phyloP scores from a whole-genome alignment of 345 rosid species.

The Erysimum cheiranthoides region DNA sequence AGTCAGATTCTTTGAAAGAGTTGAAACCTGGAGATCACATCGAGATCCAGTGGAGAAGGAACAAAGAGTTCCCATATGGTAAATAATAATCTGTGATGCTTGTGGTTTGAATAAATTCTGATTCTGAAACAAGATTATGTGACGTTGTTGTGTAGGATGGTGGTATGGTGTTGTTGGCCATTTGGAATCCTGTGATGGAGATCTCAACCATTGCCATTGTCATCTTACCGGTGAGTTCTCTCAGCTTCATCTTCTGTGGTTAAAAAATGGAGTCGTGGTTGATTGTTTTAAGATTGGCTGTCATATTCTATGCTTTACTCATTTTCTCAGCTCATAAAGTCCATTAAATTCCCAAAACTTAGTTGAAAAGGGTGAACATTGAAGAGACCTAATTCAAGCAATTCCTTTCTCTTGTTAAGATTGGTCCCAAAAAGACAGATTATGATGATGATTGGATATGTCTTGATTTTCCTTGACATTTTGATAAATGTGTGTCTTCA shows the following conservation, averaged over 20 bases:
- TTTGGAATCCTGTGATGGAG: conserved; percentile 87
- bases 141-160: conserved; percentile 69
- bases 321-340: conserved; percentile 1
- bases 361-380: conserved; percentile 46
- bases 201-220: conserved; percentile 66
- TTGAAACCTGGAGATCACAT: conserved; percentile 85
- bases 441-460: conserved; percentile 54
- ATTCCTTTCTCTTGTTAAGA: conserved; percentile 34
- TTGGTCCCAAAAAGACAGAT: conserved; percentile 59
- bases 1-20: conserved; percentile 70
- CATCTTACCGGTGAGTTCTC: conserved; percentile 61
- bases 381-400: conserved; percentile 39
- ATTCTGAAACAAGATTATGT: conserved; percentile 24
- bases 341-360: conserved; percentile 33
- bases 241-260: conserved; percentile 46
- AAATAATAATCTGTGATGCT: conserved; percentile 33
- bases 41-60: conserved; percentile 97
- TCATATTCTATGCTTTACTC: conserved; percentile 36
- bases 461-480: conserved; percentile 63
- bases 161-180: conserved; percentile 96
- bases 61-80: conserved; percentile 93
- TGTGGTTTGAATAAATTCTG: conserved; percentile 7
- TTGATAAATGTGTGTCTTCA: conserved; percentile 62
- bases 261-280: conserved; percentile 23
- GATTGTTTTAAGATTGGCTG: conserved; percentile 34